Evolutionary conservation across 1,139 yeast species (phyloP).

Genomic region (Nakaseomyces kungkrabaensis): DNA sequence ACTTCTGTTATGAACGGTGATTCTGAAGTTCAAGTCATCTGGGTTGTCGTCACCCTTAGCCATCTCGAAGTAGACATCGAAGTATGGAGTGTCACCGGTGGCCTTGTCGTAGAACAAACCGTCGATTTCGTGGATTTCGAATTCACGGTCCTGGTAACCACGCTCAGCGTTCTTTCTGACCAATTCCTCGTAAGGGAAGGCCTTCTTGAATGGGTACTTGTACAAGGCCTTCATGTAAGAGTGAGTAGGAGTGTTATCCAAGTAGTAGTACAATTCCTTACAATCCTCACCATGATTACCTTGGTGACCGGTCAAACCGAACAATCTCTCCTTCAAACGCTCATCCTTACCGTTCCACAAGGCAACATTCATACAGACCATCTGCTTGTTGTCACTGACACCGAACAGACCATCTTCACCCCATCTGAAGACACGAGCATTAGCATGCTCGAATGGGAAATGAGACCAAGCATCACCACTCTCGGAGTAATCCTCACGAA

Average conservation of each 20-base stretch:
- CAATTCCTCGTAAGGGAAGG: constrained; percentile 68
- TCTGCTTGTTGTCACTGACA: constrained; percentile 72
- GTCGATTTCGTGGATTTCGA: constrained; percentile 32
- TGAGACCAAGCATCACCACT: constrained; percentile 88
- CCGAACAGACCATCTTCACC: constrained; percentile 95
- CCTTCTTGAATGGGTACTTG: constrained; percentile 73
- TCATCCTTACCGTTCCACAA: constrained; percentile 87
- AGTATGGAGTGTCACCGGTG: constrained; percentile 70
- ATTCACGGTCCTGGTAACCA: constrained; percentile 39
- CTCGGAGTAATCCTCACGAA: constrained; percentile 79
- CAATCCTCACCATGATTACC: constrained; percentile 96
- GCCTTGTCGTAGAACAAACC: constrained; percentile 16
- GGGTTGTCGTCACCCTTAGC: constrained; percentile 79
- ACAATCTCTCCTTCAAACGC: constrained; percentile 73
- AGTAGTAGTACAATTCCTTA: constrained; percentile 68
- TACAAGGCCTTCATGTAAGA: constrained; percentile 84
- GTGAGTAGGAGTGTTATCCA: constrained; percentile 87
- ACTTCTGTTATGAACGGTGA: constrained; percentile 83
- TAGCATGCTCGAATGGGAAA: constrained; percentile 77
- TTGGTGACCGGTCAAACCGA: constrained; percentile 82
- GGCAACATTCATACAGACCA: constrained; percentile 64
- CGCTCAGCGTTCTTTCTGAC: constrained; percentile 51
- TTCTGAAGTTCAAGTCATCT: constrained; percentile 66
- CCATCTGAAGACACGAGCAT: constrained; percentile 80
- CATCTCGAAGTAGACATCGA: constrained; percentile 82